phyloP scores from a whole-genome alignment of 192 early-diverging fungal genomes.

The Haplosporangium gracile region DNA sequence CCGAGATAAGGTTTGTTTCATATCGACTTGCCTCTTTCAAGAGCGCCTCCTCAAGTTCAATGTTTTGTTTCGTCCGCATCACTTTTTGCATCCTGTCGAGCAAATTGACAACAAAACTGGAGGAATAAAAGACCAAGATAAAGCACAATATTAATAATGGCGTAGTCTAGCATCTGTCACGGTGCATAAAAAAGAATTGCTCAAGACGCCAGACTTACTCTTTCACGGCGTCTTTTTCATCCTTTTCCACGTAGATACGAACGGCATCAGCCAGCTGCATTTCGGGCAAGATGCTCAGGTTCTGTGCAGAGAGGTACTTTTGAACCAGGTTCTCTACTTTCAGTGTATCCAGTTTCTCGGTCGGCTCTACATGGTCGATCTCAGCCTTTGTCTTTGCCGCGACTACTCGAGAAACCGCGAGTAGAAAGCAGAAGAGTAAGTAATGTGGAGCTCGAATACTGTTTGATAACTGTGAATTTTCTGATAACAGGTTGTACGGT shows the following conservation, averaged over 20 bases:
- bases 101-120: conserved; percentile 35
- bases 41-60: conserved; percentile 42
- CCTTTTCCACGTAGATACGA: conserved; percentile 84
- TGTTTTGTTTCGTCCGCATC: conserved; percentile 49
- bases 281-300: conserved; percentile 81
- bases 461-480: background rate
- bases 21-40: conserved; percentile 31
- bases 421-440: background rate
- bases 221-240: conserved; percentile 85
- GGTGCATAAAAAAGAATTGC: conserved; percentile 30
- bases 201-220: conserved; percentile 58
- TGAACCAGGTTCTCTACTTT: conserved; percentile 83
- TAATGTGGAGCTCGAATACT: background rate
- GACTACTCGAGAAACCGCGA: background rate
- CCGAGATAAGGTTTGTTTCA: too few species aligned
- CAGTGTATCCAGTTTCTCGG: conserved; percentile 76
- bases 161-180: too few species aligned
- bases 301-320: conserved; percentile 74
- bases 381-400: conserved; percentile 36
- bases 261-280: conserved; percentile 83
- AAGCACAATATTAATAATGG: background rate
- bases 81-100: conserved; percentile 42
- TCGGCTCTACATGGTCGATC: conserved; percentile 17
- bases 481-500: too few species aligned
- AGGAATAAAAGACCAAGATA: background rate